Conservation (phyloP, 768 basidiomycete genomes). For the Trichaptum fuscoviolaceum region DNA sequence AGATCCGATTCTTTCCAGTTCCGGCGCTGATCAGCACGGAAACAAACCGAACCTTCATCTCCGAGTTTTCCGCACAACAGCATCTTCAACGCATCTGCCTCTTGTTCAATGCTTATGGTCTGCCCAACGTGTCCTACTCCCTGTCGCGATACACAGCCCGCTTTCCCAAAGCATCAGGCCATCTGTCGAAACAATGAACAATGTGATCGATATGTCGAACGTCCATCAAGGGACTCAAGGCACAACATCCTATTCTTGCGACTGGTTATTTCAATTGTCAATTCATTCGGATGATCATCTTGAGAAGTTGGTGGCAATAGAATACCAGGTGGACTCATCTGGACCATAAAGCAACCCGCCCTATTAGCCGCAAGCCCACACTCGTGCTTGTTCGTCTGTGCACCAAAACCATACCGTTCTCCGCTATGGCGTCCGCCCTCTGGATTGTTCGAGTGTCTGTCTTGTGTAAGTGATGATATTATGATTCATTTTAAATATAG, state of each 20-base stretch:
- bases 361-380: neutral
- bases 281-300: no score
- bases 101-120: neutral
- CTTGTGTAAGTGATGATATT: neutral
- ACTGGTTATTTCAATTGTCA: no score
- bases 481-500: neutral
- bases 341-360: neutral
- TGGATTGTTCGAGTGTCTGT: neutral
- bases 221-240: neutral
- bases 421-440: neutral
- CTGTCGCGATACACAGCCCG: neutral
- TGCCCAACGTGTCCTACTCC: neutral
- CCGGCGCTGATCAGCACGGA: neutral
- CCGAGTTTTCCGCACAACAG: neutral
- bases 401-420: neutral
- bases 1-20: neutral
- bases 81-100: neutral
- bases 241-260: neutral
- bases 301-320: no score
- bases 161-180: no score
- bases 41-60: neutral
- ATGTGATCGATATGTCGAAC: neutral
- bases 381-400: neutral
- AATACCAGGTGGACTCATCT: neutral
- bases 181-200: neutral